Evolutionary conservation across 1,139 yeast species (phyloP), one percentile per base, ranked within the genome.

Genomic region (Taiozyma sp.): DNA sequence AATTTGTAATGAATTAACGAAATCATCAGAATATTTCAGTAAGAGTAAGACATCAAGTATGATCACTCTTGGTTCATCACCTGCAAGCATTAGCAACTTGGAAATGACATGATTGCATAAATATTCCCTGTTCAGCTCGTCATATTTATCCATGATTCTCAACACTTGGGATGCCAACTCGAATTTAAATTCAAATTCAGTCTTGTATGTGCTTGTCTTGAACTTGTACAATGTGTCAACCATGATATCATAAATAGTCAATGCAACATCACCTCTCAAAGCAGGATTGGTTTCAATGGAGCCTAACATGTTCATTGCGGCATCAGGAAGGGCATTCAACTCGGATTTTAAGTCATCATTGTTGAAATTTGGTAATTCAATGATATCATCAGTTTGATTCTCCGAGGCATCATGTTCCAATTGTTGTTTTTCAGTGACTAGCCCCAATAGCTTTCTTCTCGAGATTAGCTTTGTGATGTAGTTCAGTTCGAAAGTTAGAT

Each of bases 201-300:
- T 29, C 8, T 64, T 60, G 2, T 57, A 51, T 10, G 71, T 64
- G 6, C 69, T 62, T 29, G 61, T 58, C 51, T 67, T 62, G 4
- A 71, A 68, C n/a, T 71, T 70, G 51, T 71, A 60, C 43, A 85
- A 64, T 6, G 82, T 74, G 30, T 80, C 78, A 51, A 87, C 71
- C 45, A 87, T 84, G 44, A 87, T 77, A 66, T 91, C 97, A 64
- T 81, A 91, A 24, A 91, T 80, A 0, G 96, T 81, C 59, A 91
- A 74, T 4, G 95, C 95, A 50, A 92, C 83, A 65, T 91, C 97
- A 52, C 98, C 97, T 61, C 83, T 83, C 59, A 92, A 74, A 0
- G 96, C 97, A 9, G 97, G 97, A 63, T 91, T 92, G 28, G 90
- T 82, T 49, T 87, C 93, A 14, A 87, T 84, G 58, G 84, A 84